Percentiles rank a stretch among this genome's conserved stretches.
These are phyloP conservation scores for Pezicula radicicola DNA, from an alignment of 2,329 filamentous ascomycete species.

Conservation along the genomic window DNA sequence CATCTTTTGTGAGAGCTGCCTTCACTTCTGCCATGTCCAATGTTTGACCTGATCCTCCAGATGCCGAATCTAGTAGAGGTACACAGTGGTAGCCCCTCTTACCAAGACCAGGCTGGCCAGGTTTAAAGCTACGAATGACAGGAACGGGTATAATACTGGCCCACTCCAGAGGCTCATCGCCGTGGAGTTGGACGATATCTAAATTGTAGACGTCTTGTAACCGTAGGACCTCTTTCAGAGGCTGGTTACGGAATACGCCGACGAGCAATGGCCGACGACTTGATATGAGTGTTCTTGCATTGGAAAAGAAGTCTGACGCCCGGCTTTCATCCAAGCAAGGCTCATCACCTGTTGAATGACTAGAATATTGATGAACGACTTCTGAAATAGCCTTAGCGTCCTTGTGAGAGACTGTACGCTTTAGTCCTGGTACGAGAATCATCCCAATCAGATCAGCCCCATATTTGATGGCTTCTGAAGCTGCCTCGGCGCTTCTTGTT, in stretches of 20 bases:
- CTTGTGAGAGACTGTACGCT: constrained; percentile 75
- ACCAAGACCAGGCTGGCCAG: constrained; percentile 59
- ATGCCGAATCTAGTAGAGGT: constrained; percentile 82
- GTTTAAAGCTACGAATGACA: constrained; percentile 82
- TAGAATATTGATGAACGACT: constrained; percentile 58
- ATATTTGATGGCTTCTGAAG: constrained; percentile 74
- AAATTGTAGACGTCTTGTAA: constrained; percentile 74
- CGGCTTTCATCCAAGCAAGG: constrained; percentile 11
- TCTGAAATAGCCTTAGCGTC: constrained; percentile 78
- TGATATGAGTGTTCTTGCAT: constrained; percentile 44
- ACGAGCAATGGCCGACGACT: constrained; percentile 71
- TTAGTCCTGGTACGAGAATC: constrained; percentile 79
- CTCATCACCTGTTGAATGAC: constrained; percentile 21
- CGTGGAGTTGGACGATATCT: constrained; percentile 91
- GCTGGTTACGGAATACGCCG: constrained; percentile 91
- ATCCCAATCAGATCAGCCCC: constrained; percentile 93
- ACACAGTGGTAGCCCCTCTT: constrained; percentile 78
- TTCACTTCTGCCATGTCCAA: constrained; percentile 71
- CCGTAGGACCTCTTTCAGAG: constrained; percentile 75
- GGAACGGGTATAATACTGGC: constrained; percentile 84
- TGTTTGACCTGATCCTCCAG: constrained; percentile 75
- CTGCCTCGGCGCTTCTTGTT: constrained; percentile 78
- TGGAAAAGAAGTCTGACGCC: constrained; percentile 70
- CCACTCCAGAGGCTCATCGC: constrained; percentile 91
- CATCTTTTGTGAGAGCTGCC: constrained; percentile 61